Base-by-base conservation (phyloP, 1,139 yeast species). In the Zygoascus meyerae region DNA sequence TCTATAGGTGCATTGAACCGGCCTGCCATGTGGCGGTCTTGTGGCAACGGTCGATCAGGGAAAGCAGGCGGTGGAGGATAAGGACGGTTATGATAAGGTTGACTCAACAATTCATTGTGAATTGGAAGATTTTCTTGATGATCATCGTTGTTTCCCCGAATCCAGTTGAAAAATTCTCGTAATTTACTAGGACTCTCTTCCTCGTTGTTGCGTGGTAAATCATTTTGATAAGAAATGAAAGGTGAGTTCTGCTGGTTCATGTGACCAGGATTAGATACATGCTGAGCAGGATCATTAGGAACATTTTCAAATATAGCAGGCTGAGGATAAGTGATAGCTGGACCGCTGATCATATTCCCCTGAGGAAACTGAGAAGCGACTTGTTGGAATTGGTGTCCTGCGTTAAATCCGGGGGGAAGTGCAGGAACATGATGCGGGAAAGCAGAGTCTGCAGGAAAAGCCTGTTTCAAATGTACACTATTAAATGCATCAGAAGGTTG, bases 321-420 rank as follows among this genome's bases (percentile, higher is more conserved):
- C n/a, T 35, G 15, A 35, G 21, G 21, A 12, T 7, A 29, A 35
- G 37, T 2, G 21, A 7, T 11, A 4, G 5, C 14, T 3, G 39
- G 39, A 5, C 30, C 39, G 12, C 10, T 35, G 3, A 21, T 21
- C 26, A 4, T 21, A 21, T 21, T 21, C 18, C 18, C 30, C 7
- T 16, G 30, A 29, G 39, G n/a, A 35, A 11, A 5, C 39, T 18
- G 30, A 17, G 39, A 29, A 21, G 39, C 16, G 10, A 35, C 15
- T 7, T 35, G 43, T 31, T 40, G 43, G 12, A 40, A 40, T 14
- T 40, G 43, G 5, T 36, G 43, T 10, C 43, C 43, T 7, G 37
- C 30, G 32, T 40, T 40, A 30, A 32, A 32, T 8, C 37, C 37
- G 12, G 37, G 37, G 9, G 43, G 43, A 14, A 17, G 2, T 15